phyloP scores from a whole-genome alignment of 139 green algal genomes.

The Axilococcus clingmanii region DNA sequence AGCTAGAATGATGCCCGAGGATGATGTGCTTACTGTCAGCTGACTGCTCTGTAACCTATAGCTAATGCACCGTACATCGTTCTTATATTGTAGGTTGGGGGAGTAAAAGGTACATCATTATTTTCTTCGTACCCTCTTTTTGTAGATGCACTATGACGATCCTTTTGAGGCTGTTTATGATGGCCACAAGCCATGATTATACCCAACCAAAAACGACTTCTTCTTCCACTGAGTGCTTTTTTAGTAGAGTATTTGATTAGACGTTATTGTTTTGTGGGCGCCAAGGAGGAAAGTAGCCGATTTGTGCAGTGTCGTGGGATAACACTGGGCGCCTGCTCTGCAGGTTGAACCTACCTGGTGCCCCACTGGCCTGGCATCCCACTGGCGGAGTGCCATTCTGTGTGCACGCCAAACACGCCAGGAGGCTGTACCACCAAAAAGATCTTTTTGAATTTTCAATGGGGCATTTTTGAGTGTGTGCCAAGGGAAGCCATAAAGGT shows the following conservation, averaged over 20 bases:
- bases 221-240: slow-evolving; percentile 25
- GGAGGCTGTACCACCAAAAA: background rate
- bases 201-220: slow-evolving; percentile 30
- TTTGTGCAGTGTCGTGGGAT: slow-evolving; percentile 9
- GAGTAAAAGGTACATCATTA: too few relatives aligned
- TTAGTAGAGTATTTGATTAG: background rate
- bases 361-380: background rate
- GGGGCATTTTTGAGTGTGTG: slow-evolving; percentile 3
- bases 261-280: background rate
- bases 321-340: slow-evolving; percentile 8
- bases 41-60: too few relatives aligned
- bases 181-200: slow-evolving; percentile 14
- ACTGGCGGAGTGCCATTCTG: background rate
- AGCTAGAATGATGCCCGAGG: too few relatives aligned
- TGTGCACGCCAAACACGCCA: background rate
- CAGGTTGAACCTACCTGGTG: slow-evolving; percentile 18
- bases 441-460: background rate
- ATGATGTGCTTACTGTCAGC: too few relatives aligned
- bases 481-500: background rate
- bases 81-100: too few relatives aligned
- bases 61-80: too few relatives aligned
- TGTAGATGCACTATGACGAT: slow-evolving; percentile 17
- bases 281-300: slow-evolving; percentile 9
- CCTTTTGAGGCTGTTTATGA: slow-evolving; percentile 40
- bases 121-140: background rate